These are phyloP conservation scores for Grosmannia serpens DNA, from an alignment of 2,329 filamentous ascomycete species.

Conservation along the genomic window DNA sequence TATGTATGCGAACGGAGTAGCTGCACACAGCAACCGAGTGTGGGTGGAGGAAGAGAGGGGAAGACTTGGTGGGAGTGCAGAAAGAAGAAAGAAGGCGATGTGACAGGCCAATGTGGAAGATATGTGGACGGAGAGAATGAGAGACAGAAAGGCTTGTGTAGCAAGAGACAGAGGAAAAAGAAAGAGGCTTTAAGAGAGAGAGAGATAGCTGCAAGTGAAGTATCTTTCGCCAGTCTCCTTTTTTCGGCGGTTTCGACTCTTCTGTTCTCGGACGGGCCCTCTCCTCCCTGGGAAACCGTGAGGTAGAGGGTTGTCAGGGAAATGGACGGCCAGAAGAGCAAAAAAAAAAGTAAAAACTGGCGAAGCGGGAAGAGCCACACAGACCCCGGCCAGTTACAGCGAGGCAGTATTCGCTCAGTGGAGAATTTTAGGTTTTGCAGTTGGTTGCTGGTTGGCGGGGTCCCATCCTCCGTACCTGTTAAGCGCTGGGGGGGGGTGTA, in stretches of 20 bases:
- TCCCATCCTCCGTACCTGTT: not conserved
- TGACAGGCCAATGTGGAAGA: not conserved
- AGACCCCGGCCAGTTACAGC: not conserved
- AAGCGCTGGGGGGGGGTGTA: not conserved
- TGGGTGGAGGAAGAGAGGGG: not conserved
- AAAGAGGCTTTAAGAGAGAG: no score
- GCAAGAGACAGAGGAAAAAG: no score
- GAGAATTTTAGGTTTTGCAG: conserved; percentile 2
- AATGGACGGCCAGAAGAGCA: not conserved
- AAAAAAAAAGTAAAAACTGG: not conserved
- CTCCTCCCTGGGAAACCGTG: conserved; percentile 1
- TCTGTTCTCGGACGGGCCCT: not conserved
- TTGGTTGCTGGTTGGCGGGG: not conserved
- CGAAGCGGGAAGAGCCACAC: not conserved
- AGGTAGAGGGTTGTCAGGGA: conserved; percentile 2
- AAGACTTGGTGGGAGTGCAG: not conserved
- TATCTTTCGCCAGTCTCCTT: not conserved
- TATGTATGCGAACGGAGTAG: no score
- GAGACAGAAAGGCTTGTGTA: not conserved
- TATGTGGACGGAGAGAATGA: not conserved
- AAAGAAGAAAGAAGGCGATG: not conserved
- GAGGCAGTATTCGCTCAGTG: not conserved
- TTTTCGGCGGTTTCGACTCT: not conserved
- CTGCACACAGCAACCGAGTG: not conserved
- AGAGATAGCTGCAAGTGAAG: not conserved